Evolutionary conservation across 1,284 basidiomycete species (phyloP).

Genomic region (Sporisorium exsertum): DNA sequence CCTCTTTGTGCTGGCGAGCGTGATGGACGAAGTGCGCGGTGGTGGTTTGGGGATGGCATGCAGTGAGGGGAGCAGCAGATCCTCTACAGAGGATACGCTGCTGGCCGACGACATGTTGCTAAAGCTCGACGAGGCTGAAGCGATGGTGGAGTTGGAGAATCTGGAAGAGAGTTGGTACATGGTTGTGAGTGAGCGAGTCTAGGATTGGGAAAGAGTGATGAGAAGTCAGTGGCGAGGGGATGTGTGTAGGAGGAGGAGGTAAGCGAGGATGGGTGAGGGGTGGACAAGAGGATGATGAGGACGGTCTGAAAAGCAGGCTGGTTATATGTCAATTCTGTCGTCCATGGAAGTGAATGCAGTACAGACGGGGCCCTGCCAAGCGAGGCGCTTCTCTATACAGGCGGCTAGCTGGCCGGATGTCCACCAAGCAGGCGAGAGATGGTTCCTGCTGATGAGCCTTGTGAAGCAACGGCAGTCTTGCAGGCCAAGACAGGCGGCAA

Average conservation of each 20-base stretch:
- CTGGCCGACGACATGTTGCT: slow-evolving; percentile 26
- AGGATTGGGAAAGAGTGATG: not conserved
- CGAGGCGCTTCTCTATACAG: not conserved
- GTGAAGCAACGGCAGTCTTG: slow-evolving; percentile 26
- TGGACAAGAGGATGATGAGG: slow-evolving; percentile 4
- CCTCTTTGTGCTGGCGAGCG: slow-evolving; percentile 29
- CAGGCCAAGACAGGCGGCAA: slow-evolving; percentile 11
- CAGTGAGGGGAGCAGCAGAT: slow-evolving; percentile 19
- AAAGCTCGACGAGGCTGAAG: slow-evolving; percentile 32
- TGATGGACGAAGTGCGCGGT: slow-evolving; percentile 43
- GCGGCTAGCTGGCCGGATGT: not conserved
- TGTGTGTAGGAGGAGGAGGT: not conserved
- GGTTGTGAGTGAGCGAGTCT: slow-evolving; percentile 1
- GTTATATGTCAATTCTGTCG: slow-evolving; percentile 23
- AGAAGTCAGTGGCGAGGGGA: not conserved
- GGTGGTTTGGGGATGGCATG: slow-evolving; percentile 34
- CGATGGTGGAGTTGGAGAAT: slow-evolving; percentile 46
- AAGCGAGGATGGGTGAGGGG: slow-evolving; percentile 2
- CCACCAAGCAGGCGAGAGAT: not conserved
- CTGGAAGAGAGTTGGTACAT: slow-evolving; percentile 26
- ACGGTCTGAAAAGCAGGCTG: not conserved
- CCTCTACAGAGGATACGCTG: slow-evolving; percentile 30
- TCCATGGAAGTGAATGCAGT: not conserved
- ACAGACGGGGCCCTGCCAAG: not conserved
- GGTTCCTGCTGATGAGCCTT: slow-evolving; percentile 18